Conservation (phyloP, 306 rosid species). For the Dalbergia cultrata region DNA sequence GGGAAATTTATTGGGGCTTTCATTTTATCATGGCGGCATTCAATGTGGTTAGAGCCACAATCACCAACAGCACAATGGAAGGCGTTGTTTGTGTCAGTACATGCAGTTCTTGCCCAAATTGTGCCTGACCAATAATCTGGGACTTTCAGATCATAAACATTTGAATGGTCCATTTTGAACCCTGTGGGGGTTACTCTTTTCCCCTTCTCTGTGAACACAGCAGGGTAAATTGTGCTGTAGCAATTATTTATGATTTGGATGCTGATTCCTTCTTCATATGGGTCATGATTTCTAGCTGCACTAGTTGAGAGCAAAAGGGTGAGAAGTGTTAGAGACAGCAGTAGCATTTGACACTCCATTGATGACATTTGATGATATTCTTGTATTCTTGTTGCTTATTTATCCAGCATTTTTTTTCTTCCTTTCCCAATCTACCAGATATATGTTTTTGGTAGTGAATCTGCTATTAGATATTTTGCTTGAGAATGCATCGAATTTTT, state of each 20-base stretch:
- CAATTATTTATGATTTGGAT: neutral
- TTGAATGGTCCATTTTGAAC: neutral
- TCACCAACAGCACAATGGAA: conserved; percentile 8
- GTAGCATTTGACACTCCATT: neutral
- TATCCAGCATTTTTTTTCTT: too few relatives aligned
- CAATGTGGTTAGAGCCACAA: neutral
- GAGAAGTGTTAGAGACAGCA: neutral
- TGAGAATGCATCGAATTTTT: neutral
- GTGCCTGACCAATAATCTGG: conserved; percentile 30
- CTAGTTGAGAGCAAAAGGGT: neutral
- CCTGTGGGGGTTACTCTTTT: neutral
- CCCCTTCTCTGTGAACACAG: neutral
- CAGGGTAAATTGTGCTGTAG: neutral
- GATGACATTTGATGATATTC: neutral
- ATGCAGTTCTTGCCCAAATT: conserved; percentile 20
- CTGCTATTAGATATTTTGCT: too few relatives aligned
- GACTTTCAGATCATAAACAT: neutral
- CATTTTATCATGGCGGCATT: neutral
- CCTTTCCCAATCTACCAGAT: neutral
- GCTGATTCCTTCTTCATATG: neutral
- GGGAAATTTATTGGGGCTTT: neutral
- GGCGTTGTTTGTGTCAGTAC: neutral
- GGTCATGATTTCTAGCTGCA: neutral
- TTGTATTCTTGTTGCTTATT: too few relatives aligned
- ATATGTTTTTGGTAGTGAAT: too few relatives aligned